Conservation (phyloP, 768 basidiomycete species). For the Lactifluus piperatus region DNA sequence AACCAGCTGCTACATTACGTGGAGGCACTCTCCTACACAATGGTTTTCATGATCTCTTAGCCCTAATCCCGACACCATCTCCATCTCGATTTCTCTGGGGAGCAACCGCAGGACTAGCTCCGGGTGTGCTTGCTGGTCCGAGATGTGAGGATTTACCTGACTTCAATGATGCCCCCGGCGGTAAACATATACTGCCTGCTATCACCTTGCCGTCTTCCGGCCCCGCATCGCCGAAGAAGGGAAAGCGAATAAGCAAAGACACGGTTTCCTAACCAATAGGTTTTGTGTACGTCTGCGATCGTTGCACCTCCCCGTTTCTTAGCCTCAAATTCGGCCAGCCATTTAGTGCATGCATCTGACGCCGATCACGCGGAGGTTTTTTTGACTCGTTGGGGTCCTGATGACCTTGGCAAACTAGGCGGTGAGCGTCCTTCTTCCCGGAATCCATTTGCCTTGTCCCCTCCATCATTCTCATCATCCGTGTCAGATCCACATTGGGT, state of each 20-base stretch:
- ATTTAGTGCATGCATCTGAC: conserved; percentile 88
- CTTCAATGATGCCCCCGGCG: conserved; percentile 26
- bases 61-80: too few relatives aligned
- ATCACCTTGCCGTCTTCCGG: conserved; percentile 29
- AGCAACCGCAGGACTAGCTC: too few relatives aligned
- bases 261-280: conserved; percentile 80
- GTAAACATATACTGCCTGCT: conserved; percentile 19
- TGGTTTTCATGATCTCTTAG: too few relatives aligned
- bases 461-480: too few relatives aligned
- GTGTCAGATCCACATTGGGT: too few relatives aligned
- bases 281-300: conserved; percentile 59
- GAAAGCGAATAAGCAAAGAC: too few relatives aligned
- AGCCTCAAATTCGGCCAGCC: conserved; percentile 38
- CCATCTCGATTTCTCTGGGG: conserved; percentile 60
- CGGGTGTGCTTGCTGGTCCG: conserved; percentile 49
- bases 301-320: conserved; percentile 16
- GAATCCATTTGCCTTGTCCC: conserved; percentile 1
- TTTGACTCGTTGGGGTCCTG: conserved; percentile 81
- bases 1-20: too few relatives aligned
- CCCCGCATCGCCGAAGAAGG: conserved; percentile 34
- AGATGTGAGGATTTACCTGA: conserved; percentile 52
- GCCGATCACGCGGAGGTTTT: conserved; percentile 84
- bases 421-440: too few relatives aligned
- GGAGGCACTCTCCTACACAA: too few relatives aligned
- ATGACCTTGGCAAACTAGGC: too few relatives aligned